Base-by-base conservation (phyloP, 352 stramenopile genomes). In the Pythium sp. region DNA sequence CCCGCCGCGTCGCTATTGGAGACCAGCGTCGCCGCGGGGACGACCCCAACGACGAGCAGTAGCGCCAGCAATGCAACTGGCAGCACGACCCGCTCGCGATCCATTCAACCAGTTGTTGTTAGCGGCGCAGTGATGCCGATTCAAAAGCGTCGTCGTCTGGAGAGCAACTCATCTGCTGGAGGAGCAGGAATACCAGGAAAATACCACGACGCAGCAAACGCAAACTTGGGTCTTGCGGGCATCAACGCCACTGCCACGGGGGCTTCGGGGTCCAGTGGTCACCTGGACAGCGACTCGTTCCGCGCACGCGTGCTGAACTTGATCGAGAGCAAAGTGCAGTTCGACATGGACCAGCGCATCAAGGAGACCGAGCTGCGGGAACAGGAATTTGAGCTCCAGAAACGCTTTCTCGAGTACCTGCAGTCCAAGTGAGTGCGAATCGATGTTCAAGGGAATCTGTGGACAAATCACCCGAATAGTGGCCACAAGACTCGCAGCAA, bases 371-470 rank as follows among this genome's bases (percentile, higher is more conserved):
- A 92, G 66, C 74, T 93, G 57, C 84, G 85, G 53, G 82, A 92
- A 28, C 82, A 92, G 56, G 87, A 95, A 71, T 82, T 93, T 68
- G 82, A 92, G 72, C 62, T 95, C 30, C 87, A 95, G 60, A 91
- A 92, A 72, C 81, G 82, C 36, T 90, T 95, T 32, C 62, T 95
- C 47, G 83, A 89, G 75, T 95, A 90, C 80, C 75, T 95, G 71
- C 85, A 92, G 72, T 84, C 83, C 26, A 91, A 93, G 74, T 91
- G 75, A 58, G 75, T 54, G 41, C 20, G 55, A 70, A 20, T 20
- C 0, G 22, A 20, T 24, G 26, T 28, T 1, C 6, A 18, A 7
- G 8, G 18, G 18, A 22, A 22, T 51, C 6, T 51, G 43, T 22
- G 18, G 18, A 20, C 6, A 18, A 51, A 22, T 8, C 5, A 9